Evolutionary conservation across 140 eudicot genomes (phyloP), one percentile per base, ranked within the genome.

Genomic region (Senecio squalidus): DNA sequence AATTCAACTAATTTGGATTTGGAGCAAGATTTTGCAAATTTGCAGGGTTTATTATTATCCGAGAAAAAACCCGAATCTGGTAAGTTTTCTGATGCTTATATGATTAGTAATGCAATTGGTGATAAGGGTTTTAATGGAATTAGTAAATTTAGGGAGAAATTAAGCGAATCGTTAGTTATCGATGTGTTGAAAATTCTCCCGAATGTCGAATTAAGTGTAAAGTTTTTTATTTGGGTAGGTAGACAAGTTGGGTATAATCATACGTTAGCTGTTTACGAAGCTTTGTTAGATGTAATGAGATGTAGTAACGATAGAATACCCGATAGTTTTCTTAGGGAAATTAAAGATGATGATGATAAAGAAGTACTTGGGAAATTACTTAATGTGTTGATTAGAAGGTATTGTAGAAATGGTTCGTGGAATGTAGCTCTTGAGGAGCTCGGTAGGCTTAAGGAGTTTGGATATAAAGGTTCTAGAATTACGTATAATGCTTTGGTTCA

Each of bases 241-340:
- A 78, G 89, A 64, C 99, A 92, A 60, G 78, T 92, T 21, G 99
- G 96, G 45, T 92, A 92, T 66, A 61, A 21, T 65, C 99, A 92
- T 25, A 67, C 84, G 22, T 14, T 71, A 9, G 55, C 69, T 21
- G 96, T 87, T 59, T 92, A 87, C 65, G 60, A 87, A 44, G 67
- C 93, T 1, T 73, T 92, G 65, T 65, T 92, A 50, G 85, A 82
- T 63, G 54, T 82, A 25, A 30, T 92, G 61, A 69, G 72, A 6
- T 75, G 82, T 33, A 59, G 55, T 66, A 46, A 52, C 21, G 74
- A 50, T 5, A 66, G 77, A 52, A 58, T 81, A 43, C 48, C 73
- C 6, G 78, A 84, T 5, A 46, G 70, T 58, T 71, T 87, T 41
- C 44, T 87, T 45, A 23, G 14, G 36, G 95, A 87, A 21, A 84